Percentiles rank a stretch among this genome's conserved stretches.
phyloP scores from a whole-genome alignment of 116 monocot genomes.

The Cymodocea nodosa region DNA sequence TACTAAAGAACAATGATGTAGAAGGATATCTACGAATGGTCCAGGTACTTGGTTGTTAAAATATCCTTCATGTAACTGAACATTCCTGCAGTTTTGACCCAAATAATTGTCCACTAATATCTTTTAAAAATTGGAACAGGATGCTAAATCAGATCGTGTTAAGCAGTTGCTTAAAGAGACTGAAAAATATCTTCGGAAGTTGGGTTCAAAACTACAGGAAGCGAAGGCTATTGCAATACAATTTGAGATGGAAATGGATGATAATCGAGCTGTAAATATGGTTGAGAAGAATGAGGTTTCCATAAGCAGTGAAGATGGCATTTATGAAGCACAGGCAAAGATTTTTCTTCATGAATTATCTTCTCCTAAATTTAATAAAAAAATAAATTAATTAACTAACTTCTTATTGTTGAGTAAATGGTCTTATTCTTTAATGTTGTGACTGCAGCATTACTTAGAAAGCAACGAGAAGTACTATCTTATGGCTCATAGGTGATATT shows the following conservation, averaged over 20 bases:
- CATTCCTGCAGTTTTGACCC: slow-evolving; percentile 7
- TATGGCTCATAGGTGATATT: slow-evolving; percentile 84
- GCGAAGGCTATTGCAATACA: slow-evolving; percentile 54
- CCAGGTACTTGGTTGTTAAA: slow-evolving; percentile 34
- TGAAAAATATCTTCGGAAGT: slow-evolving; percentile 94
- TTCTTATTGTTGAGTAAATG: not conserved
- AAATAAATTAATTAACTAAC: not conserved
- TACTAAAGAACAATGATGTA: slow-evolving; percentile 97
- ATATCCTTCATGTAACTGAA: not conserved
- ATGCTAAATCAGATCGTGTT: slow-evolving; percentile 98
- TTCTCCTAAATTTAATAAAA: not conserved
- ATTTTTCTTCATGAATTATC: not conserved
- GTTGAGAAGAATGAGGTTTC: slow-evolving; percentile 47
- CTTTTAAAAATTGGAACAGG: slow-evolving; percentile 26
- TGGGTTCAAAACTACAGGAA: slow-evolving; percentile 74
- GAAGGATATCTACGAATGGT: slow-evolving; percentile 99
- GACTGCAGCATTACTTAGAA: slow-evolving; percentile 88
- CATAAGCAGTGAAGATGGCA: slow-evolving; percentile 82
- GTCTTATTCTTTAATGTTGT: slow-evolving; percentile 9
- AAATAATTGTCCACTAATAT: slow-evolving; percentile 11
- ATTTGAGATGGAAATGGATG: slow-evolving; percentile 77
- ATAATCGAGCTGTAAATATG: slow-evolving; percentile 27
- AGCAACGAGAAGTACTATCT: slow-evolving; percentile 98
- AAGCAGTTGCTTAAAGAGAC: slow-evolving; percentile 97
- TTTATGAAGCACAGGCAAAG: slow-evolving; percentile 78